Conservation (phyloP, 164 flowering plant genomes). For the Pachysandra terminalis region DNA sequence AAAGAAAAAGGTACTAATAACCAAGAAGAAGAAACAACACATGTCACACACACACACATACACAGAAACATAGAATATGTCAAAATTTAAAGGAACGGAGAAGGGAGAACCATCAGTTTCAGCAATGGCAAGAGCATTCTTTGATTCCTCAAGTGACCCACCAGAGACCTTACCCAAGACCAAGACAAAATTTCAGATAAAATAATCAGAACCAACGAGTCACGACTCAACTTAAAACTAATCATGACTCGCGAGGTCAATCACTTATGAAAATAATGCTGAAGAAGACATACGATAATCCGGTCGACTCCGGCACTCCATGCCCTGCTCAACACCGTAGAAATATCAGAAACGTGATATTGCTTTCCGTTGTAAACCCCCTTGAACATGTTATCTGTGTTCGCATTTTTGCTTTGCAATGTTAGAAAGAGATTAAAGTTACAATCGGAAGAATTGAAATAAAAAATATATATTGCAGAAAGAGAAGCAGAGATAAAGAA, state of each 20-base stretch:
- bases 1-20: background rate
- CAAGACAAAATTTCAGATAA: constrained; percentile 3
- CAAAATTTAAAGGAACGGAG: background rate
- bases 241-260: background rate
- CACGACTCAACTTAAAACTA: background rate
- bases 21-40: background rate
- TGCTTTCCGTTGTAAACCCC: constrained; percentile 92
- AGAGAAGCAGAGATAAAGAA: background rate
- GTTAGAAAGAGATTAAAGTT: background rate
- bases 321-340: constrained; percentile 72
- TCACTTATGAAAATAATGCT: background rate
- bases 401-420: background rate
- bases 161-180: constrained; percentile 74
- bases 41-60: background rate
- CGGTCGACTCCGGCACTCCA: constrained; percentile 93
- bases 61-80: background rate
- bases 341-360: constrained; percentile 65
- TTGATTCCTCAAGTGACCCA: constrained; percentile 96
- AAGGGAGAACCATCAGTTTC: constrained; percentile 78
- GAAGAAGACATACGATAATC: constrained; percentile 53
- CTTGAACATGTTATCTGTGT: constrained; percentile 83
- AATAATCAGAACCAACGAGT: background rate
- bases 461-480: too few relatives aligned
- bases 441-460: too few relatives aligned
- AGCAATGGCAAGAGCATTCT: constrained; percentile 88